Evolutionary conservation across 306 rosid species (phyloP).

Genomic region (Rosa persica): DNA sequence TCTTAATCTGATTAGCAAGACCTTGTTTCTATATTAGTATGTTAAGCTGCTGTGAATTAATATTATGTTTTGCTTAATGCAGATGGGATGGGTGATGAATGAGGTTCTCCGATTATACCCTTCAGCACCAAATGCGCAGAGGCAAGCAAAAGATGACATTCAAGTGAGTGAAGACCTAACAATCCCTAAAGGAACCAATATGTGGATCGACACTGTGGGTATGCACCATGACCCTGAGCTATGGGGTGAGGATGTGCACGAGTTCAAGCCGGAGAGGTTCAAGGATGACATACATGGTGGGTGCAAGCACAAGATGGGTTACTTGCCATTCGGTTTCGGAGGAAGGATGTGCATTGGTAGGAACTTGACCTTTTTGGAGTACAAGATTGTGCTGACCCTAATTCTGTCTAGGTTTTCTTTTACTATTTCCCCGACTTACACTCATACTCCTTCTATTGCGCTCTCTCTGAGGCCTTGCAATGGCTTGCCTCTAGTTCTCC

Average conservation of each 20-base stretch:
- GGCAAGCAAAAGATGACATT: slow-evolving; percentile 76
- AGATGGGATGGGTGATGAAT: slow-evolving; percentile 95
- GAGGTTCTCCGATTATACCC: slow-evolving; percentile 81
- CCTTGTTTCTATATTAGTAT: background rate
- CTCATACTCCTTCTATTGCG: slow-evolving; percentile 62
- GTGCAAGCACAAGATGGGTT: slow-evolving; percentile 83
- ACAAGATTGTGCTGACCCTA: slow-evolving; percentile 60
- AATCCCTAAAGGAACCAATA: slow-evolving; percentile 75
- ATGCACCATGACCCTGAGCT: slow-evolving; percentile 70
- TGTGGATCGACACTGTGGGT: slow-evolving; percentile 81
- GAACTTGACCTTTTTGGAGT: slow-evolving; percentile 76
- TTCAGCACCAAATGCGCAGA: slow-evolving; percentile 80
- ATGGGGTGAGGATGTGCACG: slow-evolving; percentile 74
- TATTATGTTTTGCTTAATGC: slow-evolving; percentile 10
- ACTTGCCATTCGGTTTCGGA: slow-evolving; percentile 88
- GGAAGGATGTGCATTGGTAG: slow-evolving; percentile 85
- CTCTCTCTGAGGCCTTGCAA: slow-evolving; percentile 65
- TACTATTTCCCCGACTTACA: slow-evolving; percentile 47
- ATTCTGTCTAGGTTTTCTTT: slow-evolving; percentile 73
- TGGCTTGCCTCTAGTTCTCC: slow-evolving; percentile 64
- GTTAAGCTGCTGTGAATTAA: background rate
- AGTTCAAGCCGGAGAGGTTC: slow-evolving; percentile 80
- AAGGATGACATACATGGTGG: slow-evolving; percentile 55
- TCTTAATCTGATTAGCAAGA: background rate
- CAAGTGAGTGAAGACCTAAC: slow-evolving; percentile 40